Evolutionary conservation across 768 basidiomycete species (phyloP).

Genomic region (Naganishia vishniacii): DNA sequence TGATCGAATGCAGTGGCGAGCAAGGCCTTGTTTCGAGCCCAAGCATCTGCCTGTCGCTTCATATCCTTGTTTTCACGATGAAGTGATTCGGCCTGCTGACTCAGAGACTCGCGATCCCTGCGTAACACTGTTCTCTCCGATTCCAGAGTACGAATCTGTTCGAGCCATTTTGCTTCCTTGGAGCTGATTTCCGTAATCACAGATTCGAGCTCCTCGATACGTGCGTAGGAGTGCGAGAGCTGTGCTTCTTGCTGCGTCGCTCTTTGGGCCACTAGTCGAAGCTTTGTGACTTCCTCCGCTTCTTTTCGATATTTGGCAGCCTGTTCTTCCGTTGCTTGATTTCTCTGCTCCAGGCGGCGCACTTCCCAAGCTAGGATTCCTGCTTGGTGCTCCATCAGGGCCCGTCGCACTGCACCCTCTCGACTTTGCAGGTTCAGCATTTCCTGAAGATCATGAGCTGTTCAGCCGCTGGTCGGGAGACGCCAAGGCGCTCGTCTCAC

Average conservation of each 20-base stretch:
- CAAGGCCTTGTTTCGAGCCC: not conserved
- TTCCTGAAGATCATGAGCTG: conserved; percentile 33
- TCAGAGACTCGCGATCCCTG: conserved; percentile 23
- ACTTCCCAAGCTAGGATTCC: conserved; percentile 49
- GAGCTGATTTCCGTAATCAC: not conserved
- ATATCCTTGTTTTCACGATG: not conserved
- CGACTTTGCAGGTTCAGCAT: conserved; percentile 44
- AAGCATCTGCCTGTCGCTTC: not conserved
- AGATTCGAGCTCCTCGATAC: not conserved
- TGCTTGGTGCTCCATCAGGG: conserved; percentile 49
- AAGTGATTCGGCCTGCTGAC: not conserved
- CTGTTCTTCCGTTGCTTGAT: conserved; percentile 14
- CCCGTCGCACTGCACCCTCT: conserved; percentile 40
- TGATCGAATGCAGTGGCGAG: conserved; percentile 5
- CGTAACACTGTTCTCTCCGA: conserved; percentile 29
- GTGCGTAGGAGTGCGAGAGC: not conserved
- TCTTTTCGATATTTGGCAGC: conserved; percentile 15
- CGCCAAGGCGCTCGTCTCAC: conserved; percentile 23
- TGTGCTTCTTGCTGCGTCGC: not conserved
- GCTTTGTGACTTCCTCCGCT: conserved; percentile 15
- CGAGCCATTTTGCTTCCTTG: not conserved
- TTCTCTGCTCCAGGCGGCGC: conserved; percentile 35
- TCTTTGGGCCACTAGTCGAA: not conserved
- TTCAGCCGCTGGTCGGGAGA: not conserved
- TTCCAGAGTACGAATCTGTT: conserved; percentile 11